Evolutionary conservation across 345 rosid species (phyloP), one percentile per base, ranked within the genome.

Genomic region (Cardiospermum halicacabum): DNA sequence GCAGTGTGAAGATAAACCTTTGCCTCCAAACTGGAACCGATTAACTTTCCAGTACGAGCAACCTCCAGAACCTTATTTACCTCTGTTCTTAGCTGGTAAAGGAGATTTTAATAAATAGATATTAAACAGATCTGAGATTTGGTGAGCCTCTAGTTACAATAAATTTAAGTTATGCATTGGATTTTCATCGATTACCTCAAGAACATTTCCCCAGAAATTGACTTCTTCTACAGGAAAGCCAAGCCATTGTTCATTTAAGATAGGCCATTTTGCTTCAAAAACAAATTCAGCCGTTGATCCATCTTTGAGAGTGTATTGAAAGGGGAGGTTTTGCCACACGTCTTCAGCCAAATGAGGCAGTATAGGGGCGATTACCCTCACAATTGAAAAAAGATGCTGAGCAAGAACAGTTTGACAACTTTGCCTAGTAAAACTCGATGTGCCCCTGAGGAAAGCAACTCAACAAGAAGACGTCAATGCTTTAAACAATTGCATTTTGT

Each of bases 361-460:
- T 58, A 90, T 86, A 0, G 98, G 98, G 53, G 97, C 94, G 16
- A 90, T 71, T 69, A 88, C 88, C 81, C 89, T 86, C 62, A 75
- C 72, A 64, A 93, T 78, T 59, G 96, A 84, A 70, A 93, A 78
- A 60, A 90, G 90, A 75, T 93, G 98, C 47, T 86, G 82, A 34
- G 96, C 85, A 68, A 93, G 96, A 71, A 93, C 94, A 21, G 98
- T 90, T 79, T 93, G 98, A 73, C 97, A 90, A 71, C 96, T 93
- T 88, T 82, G 84, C 82, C 98, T 78, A 7, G 98, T 85, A 81
- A 80, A 88, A 73, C 84, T 86, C 15, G 67, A 56, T 7, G 72
- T 81, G 40, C 98, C 98, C 82, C 97, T 92, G 89, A 70, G 74
- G 77, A 57, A 13, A 64, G 64, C 37, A 50, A 57, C 25, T 56